Evolutionary conservation across 2,329 filamentous ascomycete species (phyloP).

Genomic region (Clonostachys rosea): DNA sequence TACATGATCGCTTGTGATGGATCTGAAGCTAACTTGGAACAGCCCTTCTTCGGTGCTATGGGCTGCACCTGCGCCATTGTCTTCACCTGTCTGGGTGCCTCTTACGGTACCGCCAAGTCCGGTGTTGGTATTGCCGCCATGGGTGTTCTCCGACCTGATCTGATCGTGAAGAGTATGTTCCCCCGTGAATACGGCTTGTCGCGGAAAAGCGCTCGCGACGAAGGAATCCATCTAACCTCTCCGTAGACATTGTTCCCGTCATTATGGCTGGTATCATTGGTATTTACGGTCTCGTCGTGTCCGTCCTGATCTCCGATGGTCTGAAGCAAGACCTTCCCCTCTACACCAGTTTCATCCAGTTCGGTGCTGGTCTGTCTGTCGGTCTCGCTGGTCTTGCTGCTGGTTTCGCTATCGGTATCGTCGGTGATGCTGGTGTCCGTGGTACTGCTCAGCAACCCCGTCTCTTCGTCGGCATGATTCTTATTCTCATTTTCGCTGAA

Average conservation of each 20-base stretch:
- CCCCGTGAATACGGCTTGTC: background rate
- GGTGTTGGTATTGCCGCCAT: slow-evolving; percentile 98
- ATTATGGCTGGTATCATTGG: slow-evolving; percentile 99
- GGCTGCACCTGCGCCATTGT: slow-evolving; percentile 96
- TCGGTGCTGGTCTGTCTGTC: slow-evolving; percentile 77
- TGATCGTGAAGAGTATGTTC: slow-evolving; percentile 96
- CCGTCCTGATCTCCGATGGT: slow-evolving; percentile 79
- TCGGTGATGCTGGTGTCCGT: slow-evolving; percentile 84
- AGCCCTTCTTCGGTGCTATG: slow-evolving; percentile 95
- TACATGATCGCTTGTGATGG: slow-evolving; percentile 9
- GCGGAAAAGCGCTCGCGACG: background rate
- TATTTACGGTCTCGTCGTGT: slow-evolving; percentile 93
- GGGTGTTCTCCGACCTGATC: slow-evolving; percentile 94
- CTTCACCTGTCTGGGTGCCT: slow-evolving; percentile 94
- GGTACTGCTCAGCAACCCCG: slow-evolving; percentile 80
- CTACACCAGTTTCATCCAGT: slow-evolving; percentile 81
- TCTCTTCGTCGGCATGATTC: slow-evolving; percentile 95
- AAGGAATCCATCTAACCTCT: background rate
- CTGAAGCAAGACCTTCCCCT: slow-evolving; percentile 68
- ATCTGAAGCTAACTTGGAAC: slow-evolving; percentile 23
- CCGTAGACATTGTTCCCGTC: slow-evolving; percentile 91
- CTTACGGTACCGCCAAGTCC: slow-evolving; percentile 98
- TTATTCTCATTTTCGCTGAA: slow-evolving; percentile 99
- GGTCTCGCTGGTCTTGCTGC: slow-evolving; percentile 80
- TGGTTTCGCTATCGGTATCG: slow-evolving; percentile 83